phyloP scores from a whole-genome alignment of 2,329 filamentous ascomycete species.

The Ceratocystis huliohia region DNA sequence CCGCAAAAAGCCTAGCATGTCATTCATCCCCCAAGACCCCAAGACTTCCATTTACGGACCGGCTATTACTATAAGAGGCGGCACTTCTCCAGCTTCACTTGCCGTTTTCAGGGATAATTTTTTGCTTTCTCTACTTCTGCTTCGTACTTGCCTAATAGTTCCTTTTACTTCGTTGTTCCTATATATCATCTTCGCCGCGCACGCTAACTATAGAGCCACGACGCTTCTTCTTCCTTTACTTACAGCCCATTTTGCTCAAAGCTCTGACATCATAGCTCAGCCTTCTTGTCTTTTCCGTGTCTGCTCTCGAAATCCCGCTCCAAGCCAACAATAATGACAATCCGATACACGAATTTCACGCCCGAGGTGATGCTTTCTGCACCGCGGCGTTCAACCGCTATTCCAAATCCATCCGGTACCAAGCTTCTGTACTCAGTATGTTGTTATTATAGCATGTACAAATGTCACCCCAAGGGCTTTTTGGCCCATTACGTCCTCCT shows the following conservation, averaged over 20 bases:
- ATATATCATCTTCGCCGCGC: not conserved
- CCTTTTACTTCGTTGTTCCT: not conserved
- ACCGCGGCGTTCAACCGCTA: constrained; percentile 55
- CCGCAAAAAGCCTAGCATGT: not conserved
- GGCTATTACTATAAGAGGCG: constrained; percentile 1
- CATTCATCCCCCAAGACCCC: not conserved
- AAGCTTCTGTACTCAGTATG: constrained; percentile 51
- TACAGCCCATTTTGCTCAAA: not conserved
- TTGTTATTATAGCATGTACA: constrained; percentile 9
- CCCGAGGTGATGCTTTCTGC: constrained; percentile 66
- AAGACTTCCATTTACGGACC: not conserved
- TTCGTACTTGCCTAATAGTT: too few species aligned
- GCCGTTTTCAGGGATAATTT: not conserved
- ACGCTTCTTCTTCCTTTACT: not conserved
- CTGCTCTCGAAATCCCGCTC: not conserved
- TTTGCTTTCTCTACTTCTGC: not conserved
- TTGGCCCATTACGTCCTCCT: not conserved
- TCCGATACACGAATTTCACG: constrained; percentile 58
- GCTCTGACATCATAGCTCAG: constrained; percentile 6
- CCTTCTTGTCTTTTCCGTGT: not conserved
- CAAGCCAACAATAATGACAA: constrained; percentile 46
- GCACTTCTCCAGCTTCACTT: not conserved
- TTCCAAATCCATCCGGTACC: constrained; percentile 56
- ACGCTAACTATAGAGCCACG: not conserved
- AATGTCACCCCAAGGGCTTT: not conserved